A percentile compares a stretch with the other conserved stretches of the same genome.
Evolutionary conservation across 2,329 filamentous ascomycete species (phyloP).

Genomic region (Exophiala viscosa): DNA sequence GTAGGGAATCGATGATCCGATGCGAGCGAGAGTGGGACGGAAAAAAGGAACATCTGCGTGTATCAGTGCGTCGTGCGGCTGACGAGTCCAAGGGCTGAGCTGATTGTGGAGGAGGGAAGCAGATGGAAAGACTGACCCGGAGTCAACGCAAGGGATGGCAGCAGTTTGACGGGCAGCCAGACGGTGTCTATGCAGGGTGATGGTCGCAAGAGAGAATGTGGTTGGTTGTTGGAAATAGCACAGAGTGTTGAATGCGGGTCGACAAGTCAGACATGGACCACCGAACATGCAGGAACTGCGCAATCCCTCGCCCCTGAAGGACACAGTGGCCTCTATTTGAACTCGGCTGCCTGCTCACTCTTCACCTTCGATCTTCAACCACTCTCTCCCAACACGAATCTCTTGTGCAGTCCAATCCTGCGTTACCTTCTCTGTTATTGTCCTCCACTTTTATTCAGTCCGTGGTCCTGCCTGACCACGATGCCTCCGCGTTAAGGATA

Average conservation of each 20-base stretch:
- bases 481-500: slow-evolving; percentile 26
- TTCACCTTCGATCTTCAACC: not conserved
- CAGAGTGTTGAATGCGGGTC: not conserved
- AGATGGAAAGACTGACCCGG: slow-evolving; percentile 4
- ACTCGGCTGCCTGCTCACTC: slow-evolving; percentile 20
- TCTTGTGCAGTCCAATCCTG: not conserved
- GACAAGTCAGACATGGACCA: not conserved
- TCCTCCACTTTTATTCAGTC: slow-evolving; percentile 11
- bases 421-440: slow-evolving; percentile 5
- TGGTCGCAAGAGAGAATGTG: not conserved
- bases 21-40: slow-evolving; percentile 1
- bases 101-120: slow-evolving; percentile 9
- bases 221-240: slow-evolving; percentile 19
- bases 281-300: too few relatives aligned
- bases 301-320: slow-evolving; percentile 4
- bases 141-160: slow-evolving; percentile 19
- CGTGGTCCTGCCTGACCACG: slow-evolving; percentile 15
- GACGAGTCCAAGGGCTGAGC: slow-evolving; percentile 23
- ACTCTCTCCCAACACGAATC: slow-evolving; percentile 2
- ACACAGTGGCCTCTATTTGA: slow-evolving; percentile 26
- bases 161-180: not conserved
- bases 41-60: not conserved
- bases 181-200: slow-evolving; percentile 2
- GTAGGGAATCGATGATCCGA: not conserved
- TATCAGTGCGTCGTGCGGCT: slow-evolving; percentile 10